Base-by-base conservation (phyloP, 345 rosid genomes). In the Ceriops tagal region DNA sequence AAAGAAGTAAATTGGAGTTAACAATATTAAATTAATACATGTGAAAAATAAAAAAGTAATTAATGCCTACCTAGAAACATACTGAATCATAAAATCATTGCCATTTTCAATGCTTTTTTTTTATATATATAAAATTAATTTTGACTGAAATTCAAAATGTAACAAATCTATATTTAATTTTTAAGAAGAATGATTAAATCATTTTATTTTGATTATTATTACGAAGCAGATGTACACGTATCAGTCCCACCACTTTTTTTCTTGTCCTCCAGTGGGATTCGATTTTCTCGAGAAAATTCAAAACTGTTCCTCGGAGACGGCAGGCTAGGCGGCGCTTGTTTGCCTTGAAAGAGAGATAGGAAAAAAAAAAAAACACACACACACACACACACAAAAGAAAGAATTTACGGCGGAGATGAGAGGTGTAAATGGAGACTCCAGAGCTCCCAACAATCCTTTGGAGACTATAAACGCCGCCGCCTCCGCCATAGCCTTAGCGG, bases 381-480 rank as follows among this genome's bases (percentile, higher is more conserved):
- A 24, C 26, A 52, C 31, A 51, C 32, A 53, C 18, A 2, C 2
- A 9, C 8, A 9, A 2, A 3, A 15, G 49, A 43, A 15, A 43
- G 49, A 11, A 43, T 13, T 0, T 13, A 43, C 19, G 49, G 4
- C 18, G 52, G 69, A 71, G 77, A 88, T 83, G 91, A 86, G 92
- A 80, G 59, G 73, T 75, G 79, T 58, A 15, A 71, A 69, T 67
- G 71, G 79, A 64, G 83, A 80, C 34, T 57, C 82, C 30, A 77
- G 83, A 73, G 78, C 78, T 31, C 70, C 55, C 62, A 71, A 60
- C 80, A 81, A 77, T 79, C 79, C 84, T 62, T 65, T 87, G 51
- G 91, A 87, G 35, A 91, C 96, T 37, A 78, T 95, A 53, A 83
- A 77, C 91, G 96, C 97, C 26, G 97, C 97, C 68, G 97, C 96